Base-by-base conservation (phyloP, 1,284 basidiomycete genomes). In the Ceratobasidium sp. region DNA sequence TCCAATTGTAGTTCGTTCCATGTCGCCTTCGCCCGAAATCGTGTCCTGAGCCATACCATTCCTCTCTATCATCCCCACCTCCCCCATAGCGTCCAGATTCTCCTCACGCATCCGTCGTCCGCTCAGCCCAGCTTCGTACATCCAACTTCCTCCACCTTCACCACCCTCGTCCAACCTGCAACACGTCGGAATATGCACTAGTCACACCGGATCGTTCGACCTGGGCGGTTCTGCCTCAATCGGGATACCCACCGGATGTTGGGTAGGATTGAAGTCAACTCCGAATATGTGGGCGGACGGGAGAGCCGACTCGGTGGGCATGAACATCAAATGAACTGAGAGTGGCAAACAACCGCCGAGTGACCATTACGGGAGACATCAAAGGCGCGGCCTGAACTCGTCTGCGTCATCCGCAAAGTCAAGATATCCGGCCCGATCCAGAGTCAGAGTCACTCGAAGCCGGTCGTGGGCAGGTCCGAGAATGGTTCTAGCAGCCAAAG, bases 201-300 rank as follows among this genome's bases (percentile, higher is more conserved):
- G 44, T 80, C 79, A 67, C 80, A 80, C 52, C 64, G 62, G n/a
- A 80, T 78, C 44, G 79, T 80, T 17, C 40, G 26, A 3, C 78
- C 78, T 6, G 76, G 79, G 65, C 80, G 77, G 59, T 80, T 79
- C 44, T 66, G 52, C 17, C 50, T 67, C 65, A 68, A 78, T 40
- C 62, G 64, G 67, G 79, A 80, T 15, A 80, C 73, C 52, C 80
- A 80, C n/a, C 67, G 59, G 79, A 80, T 28, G 6, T 38, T 13
- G 23, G 69, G 33, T 33, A 33, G 4, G 4, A 33, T 33, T 33
- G 33, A 33, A 4, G 44, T 44, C 40, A 57, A 57, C 4, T 46
- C 57, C 1, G 70, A 44, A 7, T 17, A 7, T 17, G 23, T 44
- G n/a, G 42, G 7, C 33, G 33, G 33, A 46, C 50, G 23, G 68